A percentile compares a stretch with the other conserved stretches of the same genome.
Conservation (phyloP, 164 flowering plant genomes). For the Dillenia turbinata region DNA sequence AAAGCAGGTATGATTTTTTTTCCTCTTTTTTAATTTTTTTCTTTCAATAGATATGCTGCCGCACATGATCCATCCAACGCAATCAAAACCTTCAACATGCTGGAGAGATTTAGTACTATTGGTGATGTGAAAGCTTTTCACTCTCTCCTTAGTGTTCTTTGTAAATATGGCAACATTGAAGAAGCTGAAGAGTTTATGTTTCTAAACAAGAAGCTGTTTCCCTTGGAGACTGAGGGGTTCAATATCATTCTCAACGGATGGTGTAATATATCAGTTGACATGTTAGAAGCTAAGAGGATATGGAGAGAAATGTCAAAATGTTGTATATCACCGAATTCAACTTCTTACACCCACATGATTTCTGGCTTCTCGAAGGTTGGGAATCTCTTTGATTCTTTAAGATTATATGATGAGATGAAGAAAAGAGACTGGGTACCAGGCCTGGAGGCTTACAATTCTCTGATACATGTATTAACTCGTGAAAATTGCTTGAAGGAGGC, state of each 20-base stretch:
- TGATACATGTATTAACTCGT: slow-evolving; percentile 56
- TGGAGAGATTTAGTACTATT: slow-evolving; percentile 64
- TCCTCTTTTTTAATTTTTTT: not conserved
- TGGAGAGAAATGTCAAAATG: slow-evolving; percentile 89
- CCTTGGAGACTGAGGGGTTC: slow-evolving; percentile 62
- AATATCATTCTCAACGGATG: slow-evolving; percentile 87
- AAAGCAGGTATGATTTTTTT: not conserved
- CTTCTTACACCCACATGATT: slow-evolving; percentile 71
- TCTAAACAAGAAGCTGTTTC: slow-evolving; percentile 61
- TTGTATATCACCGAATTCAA: slow-evolving; percentile 63
- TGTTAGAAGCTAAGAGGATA: slow-evolving; percentile 80
- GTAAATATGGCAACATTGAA: slow-evolving; percentile 70
- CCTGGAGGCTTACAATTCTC: slow-evolving; percentile 67
- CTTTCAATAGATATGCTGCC: slow-evolving; percentile 64
- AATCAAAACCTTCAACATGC: slow-evolving; percentile 57
- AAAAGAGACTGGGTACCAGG: slow-evolving; percentile 66
- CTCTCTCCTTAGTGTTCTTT: slow-evolving; percentile 49
- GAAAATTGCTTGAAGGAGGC: slow-evolving; percentile 85
- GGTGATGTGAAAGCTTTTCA: slow-evolving; percentile 54
- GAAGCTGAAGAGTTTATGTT: slow-evolving; percentile 91
- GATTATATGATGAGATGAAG: slow-evolving; percentile 87
- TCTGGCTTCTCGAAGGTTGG: slow-evolving; percentile 80
- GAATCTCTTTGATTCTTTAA: slow-evolving; percentile 76
- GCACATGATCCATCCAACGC: slow-evolving; percentile 60
- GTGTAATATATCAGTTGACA: slow-evolving; percentile 63